These are phyloP conservation scores for Trichoderma koningiopsis DNA, from an alignment of 2,329 filamentous ascomycete species.

Conservation along the genomic window DNA sequence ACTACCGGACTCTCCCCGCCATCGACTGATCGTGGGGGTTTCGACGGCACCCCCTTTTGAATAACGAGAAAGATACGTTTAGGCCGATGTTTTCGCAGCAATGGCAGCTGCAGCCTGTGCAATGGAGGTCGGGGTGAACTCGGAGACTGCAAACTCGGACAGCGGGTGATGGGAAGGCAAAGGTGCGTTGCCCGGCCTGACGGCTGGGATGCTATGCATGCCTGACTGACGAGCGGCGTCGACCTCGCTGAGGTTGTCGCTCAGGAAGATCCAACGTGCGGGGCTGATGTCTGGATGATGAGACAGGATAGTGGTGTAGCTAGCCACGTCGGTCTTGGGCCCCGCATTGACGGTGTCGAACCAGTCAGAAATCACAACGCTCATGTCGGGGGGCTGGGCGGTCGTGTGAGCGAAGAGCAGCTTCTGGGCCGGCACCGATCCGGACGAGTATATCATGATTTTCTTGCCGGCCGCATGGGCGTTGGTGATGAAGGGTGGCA, in stretches of 20 bases:
- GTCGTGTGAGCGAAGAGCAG: constrained; percentile 72
- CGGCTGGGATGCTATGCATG: constrained; percentile 64
- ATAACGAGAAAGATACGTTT: neutral
- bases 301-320: constrained; percentile 66
- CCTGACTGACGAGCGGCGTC: constrained; percentile 62
- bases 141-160: constrained; percentile 39
- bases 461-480: constrained; percentile 60
- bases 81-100: constrained; percentile 2
- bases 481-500: constrained; percentile 60
- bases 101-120: constrained; percentile 12
- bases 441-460: constrained; percentile 80
- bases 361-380: constrained; percentile 62
- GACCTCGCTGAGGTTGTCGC: constrained; percentile 74
- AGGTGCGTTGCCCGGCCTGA: constrained; percentile 70
- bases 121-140: constrained; percentile 38
- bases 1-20: constrained; percentile 13
- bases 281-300: constrained; percentile 47
- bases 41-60: neutral
- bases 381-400: constrained; percentile 60
- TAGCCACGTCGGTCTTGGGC: constrained; percentile 66
- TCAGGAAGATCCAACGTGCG: constrained; percentile 72
- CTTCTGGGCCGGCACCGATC: constrained; percentile 79
- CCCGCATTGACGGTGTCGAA: constrained; percentile 84
- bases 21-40: neutral
- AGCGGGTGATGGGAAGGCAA: constrained; percentile 54